Percentiles rank a stretch among this genome's conserved stretches.
These are phyloP conservation scores for Suillus luteus DNA, from an alignment of 768 basidiomycete genomes.

Conservation along the genomic window DNA sequence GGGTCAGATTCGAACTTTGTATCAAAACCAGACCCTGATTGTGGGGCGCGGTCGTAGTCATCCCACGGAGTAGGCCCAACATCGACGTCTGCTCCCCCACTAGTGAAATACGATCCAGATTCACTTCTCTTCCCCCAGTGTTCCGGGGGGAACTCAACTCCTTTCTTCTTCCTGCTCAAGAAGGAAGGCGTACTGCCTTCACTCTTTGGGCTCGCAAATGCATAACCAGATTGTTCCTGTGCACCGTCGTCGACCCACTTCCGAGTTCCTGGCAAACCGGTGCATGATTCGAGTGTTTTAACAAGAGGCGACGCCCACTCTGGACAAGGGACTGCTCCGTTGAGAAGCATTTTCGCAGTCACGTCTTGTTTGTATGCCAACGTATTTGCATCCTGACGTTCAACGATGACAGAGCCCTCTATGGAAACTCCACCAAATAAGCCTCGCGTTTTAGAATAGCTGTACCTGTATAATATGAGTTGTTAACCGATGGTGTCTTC, in stretches of 20 bases:
- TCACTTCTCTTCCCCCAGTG: conserved; percentile 58
- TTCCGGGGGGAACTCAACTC: conserved; percentile 57
- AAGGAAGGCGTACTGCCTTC: conserved; percentile 33
- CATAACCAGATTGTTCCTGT: conserved; percentile 47
- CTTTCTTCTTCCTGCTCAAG: conserved; percentile 48
- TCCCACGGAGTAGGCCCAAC: conserved; percentile 29
- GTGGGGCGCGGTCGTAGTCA: conserved; percentile 22
- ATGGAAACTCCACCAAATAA: conserved; percentile 91
- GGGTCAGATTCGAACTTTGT: conserved; percentile 50
- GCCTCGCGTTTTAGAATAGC: conserved; percentile 89
- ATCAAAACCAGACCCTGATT: conserved; percentile 35
- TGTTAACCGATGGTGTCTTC: conserved; percentile 14
- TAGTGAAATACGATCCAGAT: conserved; percentile 56
- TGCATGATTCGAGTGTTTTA: conserved; percentile 70
- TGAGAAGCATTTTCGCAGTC: conserved; percentile 77
- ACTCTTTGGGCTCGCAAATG: conserved; percentile 51
- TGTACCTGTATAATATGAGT: conserved; percentile 56
- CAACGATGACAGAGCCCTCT: conserved; percentile 89
- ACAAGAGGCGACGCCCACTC: conserved; percentile 79
- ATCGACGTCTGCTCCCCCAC: conserved; percentile 22
- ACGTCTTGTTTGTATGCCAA: conserved; percentile 78
- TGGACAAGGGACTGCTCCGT: conserved; percentile 72
- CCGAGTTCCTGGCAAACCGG: conserved; percentile 65
- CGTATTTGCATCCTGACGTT: conserved; percentile 90
- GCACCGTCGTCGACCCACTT: conserved; percentile 65